Percentiles rank a stretch among this genome's conserved stretches.
Conservation (phyloP, 164 flowering plant species). For the Sedum album region DNA sequence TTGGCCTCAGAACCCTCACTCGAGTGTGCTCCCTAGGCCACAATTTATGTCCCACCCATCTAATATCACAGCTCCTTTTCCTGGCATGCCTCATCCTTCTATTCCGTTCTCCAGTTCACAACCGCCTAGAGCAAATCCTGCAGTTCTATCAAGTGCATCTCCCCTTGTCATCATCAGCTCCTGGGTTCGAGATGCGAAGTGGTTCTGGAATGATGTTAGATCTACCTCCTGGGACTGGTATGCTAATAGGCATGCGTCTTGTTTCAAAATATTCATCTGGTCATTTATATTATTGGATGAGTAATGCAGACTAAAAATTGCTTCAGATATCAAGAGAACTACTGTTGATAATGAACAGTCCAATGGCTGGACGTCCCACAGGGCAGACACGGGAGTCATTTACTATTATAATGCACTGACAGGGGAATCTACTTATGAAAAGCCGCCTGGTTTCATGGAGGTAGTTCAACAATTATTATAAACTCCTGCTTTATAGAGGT, state of each 20-base stretch:
- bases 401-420: conserved; percentile 93
- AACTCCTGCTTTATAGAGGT: background rate
- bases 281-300: conserved; percentile 3
- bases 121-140: conserved; percentile 51
- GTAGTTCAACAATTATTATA: conserved; percentile 37
- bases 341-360: conserved; percentile 26
- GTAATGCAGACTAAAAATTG: conserved; percentile 34
- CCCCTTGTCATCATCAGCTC: conserved; percentile 19
- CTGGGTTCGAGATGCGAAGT: conserved; percentile 22
- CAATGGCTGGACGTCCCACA: conserved; percentile 90
- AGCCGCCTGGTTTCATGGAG: conserved; percentile 60
- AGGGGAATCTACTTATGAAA: conserved; percentile 84
- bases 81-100: conserved; percentile 40
- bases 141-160: conserved; percentile 31
- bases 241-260: conserved; percentile 15
- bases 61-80: conserved; percentile 38
- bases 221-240: conserved; percentile 58
- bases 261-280: conserved; percentile 9
- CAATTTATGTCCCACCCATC: conserved; percentile 54
- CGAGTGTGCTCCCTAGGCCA: conserved; percentile 47
- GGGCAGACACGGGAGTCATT: conserved; percentile 70
- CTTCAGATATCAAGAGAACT: conserved; percentile 21
- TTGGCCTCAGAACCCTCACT: conserved; percentile 64
- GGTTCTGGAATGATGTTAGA: conserved; percentile 29
- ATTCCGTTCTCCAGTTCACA: conserved; percentile 47